Evolutionary conservation across 2,329 filamentous ascomycete genomes (phyloP).

Genomic region (Paraconiothyrium sp.): DNA sequence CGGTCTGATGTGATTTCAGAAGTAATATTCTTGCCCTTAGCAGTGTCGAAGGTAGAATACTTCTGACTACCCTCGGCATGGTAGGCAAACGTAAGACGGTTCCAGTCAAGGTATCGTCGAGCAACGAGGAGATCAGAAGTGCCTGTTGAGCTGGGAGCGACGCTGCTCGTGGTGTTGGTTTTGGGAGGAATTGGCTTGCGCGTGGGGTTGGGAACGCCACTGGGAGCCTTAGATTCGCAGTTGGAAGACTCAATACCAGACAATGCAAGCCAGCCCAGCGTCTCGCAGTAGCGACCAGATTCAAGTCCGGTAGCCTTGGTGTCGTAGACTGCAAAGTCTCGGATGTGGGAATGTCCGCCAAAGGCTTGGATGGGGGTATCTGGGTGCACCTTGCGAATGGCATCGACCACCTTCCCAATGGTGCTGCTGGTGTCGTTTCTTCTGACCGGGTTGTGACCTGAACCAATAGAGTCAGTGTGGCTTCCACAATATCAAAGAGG

Average conservation of each 20-base stretch:
- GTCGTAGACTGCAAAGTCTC: constrained; percentile 72
- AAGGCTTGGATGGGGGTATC: constrained; percentile 71
- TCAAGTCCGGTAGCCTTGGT: constrained; percentile 69
- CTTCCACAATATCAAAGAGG: neutral
- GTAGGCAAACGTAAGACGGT: constrained; percentile 71
- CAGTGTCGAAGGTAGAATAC: constrained; percentile 58
- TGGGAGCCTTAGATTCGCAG: constrained; percentile 54
- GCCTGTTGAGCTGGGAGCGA: constrained; percentile 45
- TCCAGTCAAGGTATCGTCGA: constrained; percentile 74
- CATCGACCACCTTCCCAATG: constrained; percentile 62
- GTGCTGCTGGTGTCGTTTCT: constrained; percentile 56
- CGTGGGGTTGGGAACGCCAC: constrained; percentile 56
- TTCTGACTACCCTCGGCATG: constrained; percentile 64
- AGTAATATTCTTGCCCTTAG: constrained; percentile 58
- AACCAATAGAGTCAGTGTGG: neutral
- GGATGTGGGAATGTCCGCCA: constrained; percentile 71
- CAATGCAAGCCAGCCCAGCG: constrained; percentile 73
- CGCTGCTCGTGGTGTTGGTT: constrained; percentile 43
- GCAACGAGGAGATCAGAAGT: constrained; percentile 58
- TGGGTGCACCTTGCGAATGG: constrained; percentile 66
- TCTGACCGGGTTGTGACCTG: constrained; percentile 69
- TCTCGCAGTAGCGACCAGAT: constrained; percentile 73
- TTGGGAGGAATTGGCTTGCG: constrained; percentile 42
- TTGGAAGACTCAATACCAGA: constrained; percentile 63
- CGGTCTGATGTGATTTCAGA: constrained; percentile 62